Percentiles rank a stretch among this genome's conserved stretches.
phyloP scores from a whole-genome alignment of 805 yeast species.

The Yamadazyma paraphyllophila region DNA sequence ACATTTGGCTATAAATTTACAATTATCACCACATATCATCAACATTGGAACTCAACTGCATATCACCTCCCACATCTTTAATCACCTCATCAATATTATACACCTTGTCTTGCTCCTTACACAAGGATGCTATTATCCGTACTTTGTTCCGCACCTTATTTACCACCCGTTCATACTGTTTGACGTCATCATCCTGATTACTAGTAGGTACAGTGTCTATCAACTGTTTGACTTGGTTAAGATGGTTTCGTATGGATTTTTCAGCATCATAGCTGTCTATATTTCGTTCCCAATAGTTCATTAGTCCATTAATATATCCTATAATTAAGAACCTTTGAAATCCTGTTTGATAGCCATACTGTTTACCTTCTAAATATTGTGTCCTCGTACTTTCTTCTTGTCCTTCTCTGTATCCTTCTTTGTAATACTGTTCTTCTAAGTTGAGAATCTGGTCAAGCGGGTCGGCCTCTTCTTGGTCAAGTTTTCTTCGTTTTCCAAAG shows the following conservation, averaged over 20 bases:
- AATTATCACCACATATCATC: slow-evolving; percentile 42
- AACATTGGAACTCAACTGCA: slow-evolving; percentile 34
- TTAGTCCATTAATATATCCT: slow-evolving; percentile 63
- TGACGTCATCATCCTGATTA: slow-evolving; percentile 58
- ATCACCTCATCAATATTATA: slow-evolving; percentile 30
- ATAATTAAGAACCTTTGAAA: slow-evolving; percentile 66
- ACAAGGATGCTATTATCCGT: slow-evolving; percentile 44
- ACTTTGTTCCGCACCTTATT: slow-evolving; percentile 61
- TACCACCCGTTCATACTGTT: slow-evolving; percentile 49
- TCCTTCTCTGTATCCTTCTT: slow-evolving; percentile 74
- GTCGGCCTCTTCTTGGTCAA: slow-evolving; percentile 3
- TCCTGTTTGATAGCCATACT: slow-evolving; percentile 78
- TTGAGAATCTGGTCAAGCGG: slow-evolving; percentile 46
- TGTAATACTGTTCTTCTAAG: slow-evolving; percentile 60
- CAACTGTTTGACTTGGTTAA: slow-evolving; percentile 30
- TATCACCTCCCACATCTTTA: slow-evolving; percentile 36
- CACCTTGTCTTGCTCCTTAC: slow-evolving; percentile 30
- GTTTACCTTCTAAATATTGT: slow-evolving; percentile 74
- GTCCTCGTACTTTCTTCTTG: slow-evolving; percentile 54
- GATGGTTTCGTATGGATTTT: slow-evolving; percentile 20
- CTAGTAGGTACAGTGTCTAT: slow-evolving; percentile 19
- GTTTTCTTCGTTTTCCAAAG: slow-evolving; percentile 5
- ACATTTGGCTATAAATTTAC: no score
- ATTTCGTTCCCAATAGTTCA: slow-evolving; percentile 35
- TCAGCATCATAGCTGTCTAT: slow-evolving; percentile 17